Percentiles rank a stretch among this genome's conserved stretches.
Evolutionary conservation across 1,284 basidiomycete genomes (phyloP).

Genomic region (Moesziomyces parantarcticus): DNA sequence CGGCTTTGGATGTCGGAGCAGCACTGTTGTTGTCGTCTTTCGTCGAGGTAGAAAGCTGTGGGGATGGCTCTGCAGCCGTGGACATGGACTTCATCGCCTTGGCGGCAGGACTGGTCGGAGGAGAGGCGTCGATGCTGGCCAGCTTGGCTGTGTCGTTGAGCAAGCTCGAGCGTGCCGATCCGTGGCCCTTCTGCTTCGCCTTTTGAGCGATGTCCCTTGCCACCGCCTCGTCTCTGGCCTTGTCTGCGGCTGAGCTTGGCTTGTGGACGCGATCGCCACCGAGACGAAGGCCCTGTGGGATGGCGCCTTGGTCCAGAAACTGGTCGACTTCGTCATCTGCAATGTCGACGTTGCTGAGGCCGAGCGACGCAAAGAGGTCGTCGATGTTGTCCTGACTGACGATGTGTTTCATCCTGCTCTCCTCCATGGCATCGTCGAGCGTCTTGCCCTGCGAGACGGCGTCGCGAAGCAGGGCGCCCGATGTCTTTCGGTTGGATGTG

Average conservation of each 20-base stretch:
- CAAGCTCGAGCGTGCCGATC: slow-evolving; percentile 30
- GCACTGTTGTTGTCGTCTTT: not conserved
- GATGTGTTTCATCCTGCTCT: slow-evolving; percentile 40
- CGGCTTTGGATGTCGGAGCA: not conserved
- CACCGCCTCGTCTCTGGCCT: slow-evolving; percentile 49
- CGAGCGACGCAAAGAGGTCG: slow-evolving; percentile 61
- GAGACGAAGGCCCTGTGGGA: slow-evolving; percentile 46
- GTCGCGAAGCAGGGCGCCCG: slow-evolving; percentile 42
- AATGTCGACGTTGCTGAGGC: slow-evolving; percentile 58
- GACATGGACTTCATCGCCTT: not conserved
- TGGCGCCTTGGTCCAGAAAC: slow-evolving; percentile 55
- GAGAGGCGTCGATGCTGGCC: slow-evolving; percentile 8
- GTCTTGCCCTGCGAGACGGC: slow-evolving; percentile 49
- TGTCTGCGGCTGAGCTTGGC: slow-evolving; percentile 44
- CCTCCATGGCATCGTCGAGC: slow-evolving; percentile 49
- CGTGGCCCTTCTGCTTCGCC: slow-evolving; percentile 44
- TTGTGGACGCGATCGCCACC: slow-evolving; percentile 47
- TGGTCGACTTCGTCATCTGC: slow-evolving; percentile 60
- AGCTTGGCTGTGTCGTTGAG: slow-evolving; percentile 2
- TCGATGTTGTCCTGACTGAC: slow-evolving; percentile 55
- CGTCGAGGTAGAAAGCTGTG: not conserved
- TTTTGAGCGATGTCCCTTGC: slow-evolving; percentile 45
- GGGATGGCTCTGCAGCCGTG: not conserved
- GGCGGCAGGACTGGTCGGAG: slow-evolving; percentile 8
- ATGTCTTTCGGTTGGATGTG: slow-evolving; percentile 47